A percentile compares a stretch with the other conserved stretches of the same genome.
Conservation (phyloP, 768 basidiomycete species). For the Clavulina sp. region DNA sequence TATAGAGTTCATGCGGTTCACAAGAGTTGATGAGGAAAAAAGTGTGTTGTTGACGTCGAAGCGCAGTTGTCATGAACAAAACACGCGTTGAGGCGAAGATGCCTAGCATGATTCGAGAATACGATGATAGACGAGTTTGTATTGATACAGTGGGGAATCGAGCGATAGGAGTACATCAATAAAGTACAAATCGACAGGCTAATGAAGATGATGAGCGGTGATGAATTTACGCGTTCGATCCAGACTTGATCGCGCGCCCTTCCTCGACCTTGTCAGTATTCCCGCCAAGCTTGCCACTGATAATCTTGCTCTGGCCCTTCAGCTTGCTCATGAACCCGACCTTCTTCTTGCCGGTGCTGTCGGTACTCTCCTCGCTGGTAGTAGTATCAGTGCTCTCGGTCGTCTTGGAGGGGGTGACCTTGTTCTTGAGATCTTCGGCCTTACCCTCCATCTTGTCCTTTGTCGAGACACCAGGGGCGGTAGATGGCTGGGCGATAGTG, state of each 20-base stretch:
- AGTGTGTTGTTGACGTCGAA: too few species aligned
- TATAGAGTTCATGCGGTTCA: too few species aligned
- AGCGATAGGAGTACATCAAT: too few species aligned
- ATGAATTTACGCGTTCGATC: too few species aligned
- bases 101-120: too few species aligned
- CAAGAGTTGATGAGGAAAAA: too few species aligned
- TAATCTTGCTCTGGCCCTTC: neutral
- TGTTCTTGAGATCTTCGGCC: neutral
- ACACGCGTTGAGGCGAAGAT: too few species aligned
- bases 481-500: neutral
- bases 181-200: too few species aligned
- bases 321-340: neutral
- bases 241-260: neutral
- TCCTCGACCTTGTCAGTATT: neutral
- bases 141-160: too few species aligned
- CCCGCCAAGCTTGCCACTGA: neutral
- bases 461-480: neutral
- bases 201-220: too few species aligned
- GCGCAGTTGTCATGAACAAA: too few species aligned
- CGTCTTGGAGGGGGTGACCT: neutral
- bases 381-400: neutral
- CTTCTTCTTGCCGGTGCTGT: neutral
- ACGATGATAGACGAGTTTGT: too few species aligned
- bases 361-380: neutral
- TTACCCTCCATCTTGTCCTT: neutral